These are phyloP conservation scores for Pythium insidiosum DNA, from an alignment of 352 stramenopile genomes.

Conservation along the genomic window DNA sequence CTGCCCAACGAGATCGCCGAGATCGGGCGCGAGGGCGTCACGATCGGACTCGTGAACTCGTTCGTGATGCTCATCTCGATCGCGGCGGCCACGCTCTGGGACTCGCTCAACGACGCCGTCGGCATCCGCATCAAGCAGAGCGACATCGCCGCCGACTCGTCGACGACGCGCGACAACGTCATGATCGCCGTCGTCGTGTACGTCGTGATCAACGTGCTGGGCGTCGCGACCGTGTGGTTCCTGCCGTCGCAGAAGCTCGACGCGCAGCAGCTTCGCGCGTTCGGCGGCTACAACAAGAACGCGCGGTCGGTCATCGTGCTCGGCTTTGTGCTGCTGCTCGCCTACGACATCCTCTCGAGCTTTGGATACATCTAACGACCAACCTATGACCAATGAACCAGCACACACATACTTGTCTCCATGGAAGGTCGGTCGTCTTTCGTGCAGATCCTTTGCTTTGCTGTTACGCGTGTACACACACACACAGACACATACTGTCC, in stretches of 20 bases:
- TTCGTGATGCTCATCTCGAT: constrained; percentile 12
- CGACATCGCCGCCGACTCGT: constrained; percentile 4
- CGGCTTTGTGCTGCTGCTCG: constrained; percentile 1
- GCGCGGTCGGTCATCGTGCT: neutral
- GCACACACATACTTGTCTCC: too few relatives aligned
- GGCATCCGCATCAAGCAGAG: constrained; percentile 1
- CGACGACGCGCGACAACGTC: neutral
- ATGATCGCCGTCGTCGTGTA: constrained; percentile 1
- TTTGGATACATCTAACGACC: constrained; percentile 1
- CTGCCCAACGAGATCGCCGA: constrained; percentile 11
- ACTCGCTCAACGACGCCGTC: constrained; percentile 4
- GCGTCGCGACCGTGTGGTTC: constrained; percentile 6
- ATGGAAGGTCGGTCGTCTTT: too few relatives aligned
- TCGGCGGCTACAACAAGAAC: constrained; percentile 29
- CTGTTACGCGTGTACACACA: too few relatives aligned
- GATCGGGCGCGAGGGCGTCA: constrained; percentile 11
- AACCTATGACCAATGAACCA: too few relatives aligned
- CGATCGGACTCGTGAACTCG: constrained; percentile 11
- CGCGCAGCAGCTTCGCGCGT: constrained; percentile 43
- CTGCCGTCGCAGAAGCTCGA: constrained; percentile 18
- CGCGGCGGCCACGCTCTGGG: constrained; percentile 2
- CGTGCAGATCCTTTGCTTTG: too few relatives aligned
- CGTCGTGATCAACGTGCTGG: constrained; percentile 1
- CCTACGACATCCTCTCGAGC: constrained; percentile 4
- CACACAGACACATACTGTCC: too few relatives aligned